Evolutionary conservation across 768 basidiomycete genomes (phyloP).

Genomic region (Phanerochaete sordida): DNA sequence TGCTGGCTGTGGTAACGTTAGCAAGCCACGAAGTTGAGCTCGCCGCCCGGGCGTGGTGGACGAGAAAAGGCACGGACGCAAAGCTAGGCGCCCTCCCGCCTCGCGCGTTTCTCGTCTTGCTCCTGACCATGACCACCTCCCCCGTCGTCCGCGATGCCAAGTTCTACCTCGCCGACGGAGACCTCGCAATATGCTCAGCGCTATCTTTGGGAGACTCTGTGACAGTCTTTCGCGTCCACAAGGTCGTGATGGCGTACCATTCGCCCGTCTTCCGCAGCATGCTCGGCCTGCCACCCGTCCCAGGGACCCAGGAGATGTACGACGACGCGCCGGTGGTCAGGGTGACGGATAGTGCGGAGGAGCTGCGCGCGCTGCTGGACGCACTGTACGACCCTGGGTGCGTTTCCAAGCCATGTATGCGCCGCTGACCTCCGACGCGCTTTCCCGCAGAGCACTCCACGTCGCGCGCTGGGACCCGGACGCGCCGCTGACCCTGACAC

Average conservation of each 20-base stretch:
- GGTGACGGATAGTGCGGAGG: constrained; percentile 25
- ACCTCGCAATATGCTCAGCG: constrained; percentile 1
- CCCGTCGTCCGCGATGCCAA: no score
- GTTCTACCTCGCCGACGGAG: constrained; percentile 10
- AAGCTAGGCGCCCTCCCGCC: no score
- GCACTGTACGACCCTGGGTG: no score
- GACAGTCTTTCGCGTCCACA: constrained; percentile 6
- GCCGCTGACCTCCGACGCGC: no score
- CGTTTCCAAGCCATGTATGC: no score
- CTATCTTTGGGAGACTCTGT: background rate
- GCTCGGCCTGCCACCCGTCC: background rate
- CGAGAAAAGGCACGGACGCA: no score
- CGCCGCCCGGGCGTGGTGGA: no score
- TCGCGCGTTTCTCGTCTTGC: no score
- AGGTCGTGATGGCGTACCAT: background rate
- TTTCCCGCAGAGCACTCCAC: no score
- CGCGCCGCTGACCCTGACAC: constrained; percentile 14
- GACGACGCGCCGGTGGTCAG: constrained; percentile 26
- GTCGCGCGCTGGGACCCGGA: constrained; percentile 16
- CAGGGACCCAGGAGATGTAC: constrained; percentile 17
- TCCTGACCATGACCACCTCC: no score
- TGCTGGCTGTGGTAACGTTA: no score
- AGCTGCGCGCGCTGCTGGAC: constrained; percentile 21
- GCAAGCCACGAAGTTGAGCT: no score
- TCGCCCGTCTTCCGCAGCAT: constrained; percentile 14